These are phyloP conservation scores for Citrus inodora DNA, from an alignment of 345 rosid genomes.

Conservation along the genomic window DNA sequence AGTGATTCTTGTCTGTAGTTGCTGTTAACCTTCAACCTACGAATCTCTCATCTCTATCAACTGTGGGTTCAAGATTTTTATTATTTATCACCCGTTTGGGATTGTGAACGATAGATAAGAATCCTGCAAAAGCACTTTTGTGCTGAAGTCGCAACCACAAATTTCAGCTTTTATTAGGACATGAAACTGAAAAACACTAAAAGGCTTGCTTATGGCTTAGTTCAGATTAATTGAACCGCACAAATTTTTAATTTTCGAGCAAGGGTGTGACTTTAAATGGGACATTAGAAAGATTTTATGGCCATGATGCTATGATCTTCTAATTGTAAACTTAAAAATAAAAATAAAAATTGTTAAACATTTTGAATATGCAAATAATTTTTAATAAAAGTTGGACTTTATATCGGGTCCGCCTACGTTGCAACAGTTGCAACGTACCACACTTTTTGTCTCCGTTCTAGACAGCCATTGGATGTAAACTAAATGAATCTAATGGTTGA, in stretches of 20 bases:
- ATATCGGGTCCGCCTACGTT: too few species aligned
- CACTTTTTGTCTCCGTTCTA: too few species aligned
- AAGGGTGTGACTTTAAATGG: background rate
- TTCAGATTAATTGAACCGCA: background rate
- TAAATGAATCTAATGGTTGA: too few species aligned
- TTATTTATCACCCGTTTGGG: background rate
- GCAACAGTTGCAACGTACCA: too few species aligned
- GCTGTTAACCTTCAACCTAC: slow-evolving; percentile 2
- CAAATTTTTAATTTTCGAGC: background rate
- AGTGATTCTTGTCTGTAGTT: slow-evolving; percentile 8
- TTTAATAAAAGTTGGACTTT: too few species aligned
- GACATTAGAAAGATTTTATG: background rate
- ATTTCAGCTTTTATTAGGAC: slow-evolving; percentile 6
- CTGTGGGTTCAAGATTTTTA: background rate
- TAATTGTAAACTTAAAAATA: too few species aligned
- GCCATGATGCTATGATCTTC: background rate
- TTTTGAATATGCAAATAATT: too few species aligned
- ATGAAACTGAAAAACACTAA: background rate
- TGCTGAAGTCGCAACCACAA: background rate
- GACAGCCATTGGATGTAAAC: too few species aligned
- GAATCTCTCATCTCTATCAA: background rate
- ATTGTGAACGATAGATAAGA: background rate
- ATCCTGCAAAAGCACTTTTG: background rate
- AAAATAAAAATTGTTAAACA: too few species aligned
- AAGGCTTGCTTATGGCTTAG: background rate